Base-by-base conservation (phyloP, 75 land plant species). In the Sequoiadendron giganteum region DNA sequence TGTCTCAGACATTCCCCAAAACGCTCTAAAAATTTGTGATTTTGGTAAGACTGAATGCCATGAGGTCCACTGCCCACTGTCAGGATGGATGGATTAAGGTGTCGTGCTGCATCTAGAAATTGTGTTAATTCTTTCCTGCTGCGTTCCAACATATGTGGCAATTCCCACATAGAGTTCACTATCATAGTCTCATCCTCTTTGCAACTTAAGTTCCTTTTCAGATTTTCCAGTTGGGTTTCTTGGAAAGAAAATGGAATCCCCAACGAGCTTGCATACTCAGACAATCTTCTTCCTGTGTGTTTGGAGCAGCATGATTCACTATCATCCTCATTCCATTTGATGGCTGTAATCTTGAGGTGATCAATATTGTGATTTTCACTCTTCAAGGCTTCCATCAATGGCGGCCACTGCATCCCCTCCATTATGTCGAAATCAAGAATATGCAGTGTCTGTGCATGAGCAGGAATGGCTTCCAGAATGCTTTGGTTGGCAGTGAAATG, bases 371-470 rank as follows among this genome's bases (percentile, higher is more conserved):
- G 2, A 30, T 32, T 73, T 11, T 73, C 36, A n/a, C 87, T 86
- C 6, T 85, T 92, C 58, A 95, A 72, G 16, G 96, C 93, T 83
- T 95, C 94, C 94, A 95, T 95, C 43, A 95, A 87, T 16, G 96
- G 89, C 0, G 96, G 94, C 96, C 96, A 95, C 78, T 95, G 93
- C 93, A 65, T 93, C 86, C 19, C 94, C 70, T 93, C 93, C 92
- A 91, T 90, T 85, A 93, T 91, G 47, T 95, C 96, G 83, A 89
- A 95, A 81, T 95, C 96, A 40, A 95, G 65, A 18, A 95, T 89
- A 65, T 95, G 96, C 93, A 73, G 3, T 25, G 14, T 73, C 77
- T 30, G 32, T 9, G 15, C 3, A 11, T 32, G 10, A 32, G 2
- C 3, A 32, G 77, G 14, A 0, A 86, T 36, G 13, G 86, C n/a